Evolutionary conservation across 257 asterid genomes (phyloP).

Genomic region (Capsicum rhomboideum): DNA sequence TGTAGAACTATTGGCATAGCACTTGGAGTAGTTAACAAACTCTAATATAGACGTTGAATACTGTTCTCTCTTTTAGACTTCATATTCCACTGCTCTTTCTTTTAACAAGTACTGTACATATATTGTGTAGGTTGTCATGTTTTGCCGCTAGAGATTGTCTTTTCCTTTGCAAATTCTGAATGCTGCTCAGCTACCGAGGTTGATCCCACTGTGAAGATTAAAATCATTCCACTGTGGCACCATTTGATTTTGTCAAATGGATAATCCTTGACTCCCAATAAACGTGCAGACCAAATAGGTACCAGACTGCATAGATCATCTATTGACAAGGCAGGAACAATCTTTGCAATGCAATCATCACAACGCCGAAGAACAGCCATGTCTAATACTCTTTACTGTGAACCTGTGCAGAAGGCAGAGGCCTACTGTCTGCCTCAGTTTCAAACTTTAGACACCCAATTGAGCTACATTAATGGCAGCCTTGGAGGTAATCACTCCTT

Average conservation of each 20-base stretch:
- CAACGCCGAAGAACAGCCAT: conserved; percentile 31
- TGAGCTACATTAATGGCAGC: conserved; percentile 17
- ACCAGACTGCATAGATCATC: neutral
- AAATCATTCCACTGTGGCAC: neutral
- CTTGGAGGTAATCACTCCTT: conserved; percentile 21
- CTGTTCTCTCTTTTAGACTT: too few relatives aligned
- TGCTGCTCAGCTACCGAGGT: neutral
- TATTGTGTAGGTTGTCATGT: neutral
- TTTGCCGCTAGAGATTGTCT: neutral
- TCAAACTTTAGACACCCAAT: conserved; percentile 31
- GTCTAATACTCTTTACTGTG: conserved; percentile 37
- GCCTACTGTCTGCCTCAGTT: conserved; percentile 33
- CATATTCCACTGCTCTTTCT: neutral
- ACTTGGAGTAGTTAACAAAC: neutral
- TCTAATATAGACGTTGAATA: neutral
- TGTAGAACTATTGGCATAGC: neutral
- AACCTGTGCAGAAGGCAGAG: conserved; percentile 38
- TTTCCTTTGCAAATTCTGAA: neutral
- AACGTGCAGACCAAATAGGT: neutral
- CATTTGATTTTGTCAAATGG: neutral
- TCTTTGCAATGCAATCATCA: conserved; percentile 41
- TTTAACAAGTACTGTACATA: neutral
- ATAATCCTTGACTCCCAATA: neutral
- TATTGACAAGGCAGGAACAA: neutral
- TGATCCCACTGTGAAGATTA: neutral